These are phyloP conservation scores for Eremothecium gossypii DNA, from an alignment of 1,139 yeast species.

Conservation along the genomic window DNA sequence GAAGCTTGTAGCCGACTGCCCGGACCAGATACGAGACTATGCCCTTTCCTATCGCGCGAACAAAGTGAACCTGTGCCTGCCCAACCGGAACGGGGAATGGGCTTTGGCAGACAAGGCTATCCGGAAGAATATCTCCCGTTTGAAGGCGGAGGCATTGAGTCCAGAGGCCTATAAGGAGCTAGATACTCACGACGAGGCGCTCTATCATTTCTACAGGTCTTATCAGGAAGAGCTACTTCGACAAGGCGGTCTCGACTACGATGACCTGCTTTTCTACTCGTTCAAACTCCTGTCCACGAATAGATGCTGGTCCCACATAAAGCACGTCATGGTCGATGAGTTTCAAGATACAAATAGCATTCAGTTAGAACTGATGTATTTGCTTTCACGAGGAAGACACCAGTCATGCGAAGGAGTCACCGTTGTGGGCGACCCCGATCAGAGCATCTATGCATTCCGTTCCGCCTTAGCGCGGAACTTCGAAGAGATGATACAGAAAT, in stretches of 20 bases:
- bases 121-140: constrained; percentile 40
- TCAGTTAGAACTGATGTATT: constrained; percentile 60
- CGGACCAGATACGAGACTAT: constrained; percentile 28
- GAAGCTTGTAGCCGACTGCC: constrained; percentile 34
- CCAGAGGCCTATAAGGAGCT: constrained; percentile 33
- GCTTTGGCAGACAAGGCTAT: constrained; percentile 31
- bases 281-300: constrained; percentile 38
- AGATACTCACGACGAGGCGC: constrained; percentile 26
- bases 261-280: constrained; percentile 62
- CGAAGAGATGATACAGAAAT: constrained; percentile 43
- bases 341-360: constrained; percentile 84
- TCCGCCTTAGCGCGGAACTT: constrained; percentile 71
- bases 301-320: constrained; percentile 42
- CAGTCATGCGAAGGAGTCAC: constrained; percentile 46
- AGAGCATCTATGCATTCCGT: constrained; percentile 83
- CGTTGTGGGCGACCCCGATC: constrained; percentile 95
- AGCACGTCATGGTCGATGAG: constrained; percentile 83
- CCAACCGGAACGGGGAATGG: constrained; percentile 25
- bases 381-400: constrained; percentile 39
- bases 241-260: constrained; percentile 57
- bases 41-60: constrained; percentile 21
- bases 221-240: constrained; percentile 44
- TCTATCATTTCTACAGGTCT: constrained; percentile 35
- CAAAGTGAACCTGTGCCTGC: constrained; percentile 24
- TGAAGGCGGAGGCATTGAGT: constrained; percentile 42